phyloP scores from a whole-genome alignment of 495 filamentous ascomycete species.

The Aspergillus sparsus region DNA sequence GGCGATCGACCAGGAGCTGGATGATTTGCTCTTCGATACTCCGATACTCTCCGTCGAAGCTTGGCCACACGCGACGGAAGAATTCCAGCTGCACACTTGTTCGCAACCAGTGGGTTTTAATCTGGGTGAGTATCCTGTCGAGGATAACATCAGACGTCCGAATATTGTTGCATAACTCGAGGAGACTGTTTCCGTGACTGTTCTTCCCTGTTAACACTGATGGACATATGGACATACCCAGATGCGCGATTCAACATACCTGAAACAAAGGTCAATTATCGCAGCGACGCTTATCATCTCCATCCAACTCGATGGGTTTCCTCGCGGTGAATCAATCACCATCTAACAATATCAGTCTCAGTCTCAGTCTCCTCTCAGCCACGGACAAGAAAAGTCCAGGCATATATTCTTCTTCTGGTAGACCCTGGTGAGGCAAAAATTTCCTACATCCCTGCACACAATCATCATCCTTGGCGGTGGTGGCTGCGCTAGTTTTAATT shows the following conservation, averaged over 20 bases:
- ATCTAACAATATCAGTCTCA: no score
- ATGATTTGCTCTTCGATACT: background rate
- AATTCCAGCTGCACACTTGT: background rate
- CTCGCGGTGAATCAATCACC: no score
- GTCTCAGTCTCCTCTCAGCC: no score
- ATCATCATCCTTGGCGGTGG: no score
- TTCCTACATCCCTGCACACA: no score
- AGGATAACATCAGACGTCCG: background rate
- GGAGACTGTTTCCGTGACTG: background rate
- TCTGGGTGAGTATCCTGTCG: background rate
- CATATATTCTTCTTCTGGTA: no score
- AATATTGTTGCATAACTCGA: background rate
- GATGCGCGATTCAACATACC: background rate
- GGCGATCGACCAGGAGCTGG: background rate
- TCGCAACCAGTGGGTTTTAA: background rate
- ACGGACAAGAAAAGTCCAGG: no score
- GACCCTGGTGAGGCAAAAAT: no score
- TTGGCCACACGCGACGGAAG: background rate
- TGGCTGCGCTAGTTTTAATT: no score
- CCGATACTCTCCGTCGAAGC: background rate
- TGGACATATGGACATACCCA: background rate
- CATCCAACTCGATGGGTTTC: no score
- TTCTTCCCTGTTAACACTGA: background rate
- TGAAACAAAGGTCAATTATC: background rate
- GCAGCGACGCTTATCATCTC: background rate